Base-by-base conservation (phyloP, 768 basidiomycete species). In the Cyclocybe cylindracea region DNA sequence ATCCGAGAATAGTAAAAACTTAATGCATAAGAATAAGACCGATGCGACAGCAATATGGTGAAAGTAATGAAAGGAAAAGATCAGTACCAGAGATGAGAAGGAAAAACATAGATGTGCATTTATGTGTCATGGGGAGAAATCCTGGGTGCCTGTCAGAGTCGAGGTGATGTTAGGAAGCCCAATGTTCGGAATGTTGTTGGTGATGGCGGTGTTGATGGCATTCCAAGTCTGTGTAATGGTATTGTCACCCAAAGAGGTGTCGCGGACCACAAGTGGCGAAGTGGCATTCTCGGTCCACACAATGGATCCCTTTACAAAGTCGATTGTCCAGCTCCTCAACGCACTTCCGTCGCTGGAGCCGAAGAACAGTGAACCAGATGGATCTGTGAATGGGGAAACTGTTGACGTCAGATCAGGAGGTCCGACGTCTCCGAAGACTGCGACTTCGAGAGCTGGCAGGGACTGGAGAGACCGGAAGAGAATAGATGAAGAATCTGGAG, bases 371-470 rank as follows among this genome's bases (percentile, higher is more conserved):
- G 71, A 57, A 7, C 76, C 79, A 24, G 73, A 71, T 16, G 81
- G 64, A 8, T 73, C 75, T 7, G 78, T 69, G 52, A 86, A 80
- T 7, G 82, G 76, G 14, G 84, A 80, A 18, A 77, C 66, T 6
- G 75, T 74, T 33, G 69, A 76, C 34, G 58, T 57, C 29, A 84
- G 62, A 60, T 87, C 85, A 3, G 75, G 56, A 13, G 78, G 72
- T 10, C 64, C 59, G 19, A 87, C 63, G 10, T 76, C 69, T 5
- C 85, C 86, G 61, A 87, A 86, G n/a, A 87, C 60, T 1, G 83
- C 84, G 3, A 85, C 81, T 65, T 86, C 85, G 34, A 88, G 60
- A 1, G 68, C 54, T 18, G 84, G 86, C 40, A 87, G 67, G 1
- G 68, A 61, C 9, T 72, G 55, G n/a, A 85, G 58, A 2, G 74